Evolutionary conservation across 2,329 filamentous ascomycete genomes (phyloP).

Genomic region (Aspergillus tamarii): DNA sequence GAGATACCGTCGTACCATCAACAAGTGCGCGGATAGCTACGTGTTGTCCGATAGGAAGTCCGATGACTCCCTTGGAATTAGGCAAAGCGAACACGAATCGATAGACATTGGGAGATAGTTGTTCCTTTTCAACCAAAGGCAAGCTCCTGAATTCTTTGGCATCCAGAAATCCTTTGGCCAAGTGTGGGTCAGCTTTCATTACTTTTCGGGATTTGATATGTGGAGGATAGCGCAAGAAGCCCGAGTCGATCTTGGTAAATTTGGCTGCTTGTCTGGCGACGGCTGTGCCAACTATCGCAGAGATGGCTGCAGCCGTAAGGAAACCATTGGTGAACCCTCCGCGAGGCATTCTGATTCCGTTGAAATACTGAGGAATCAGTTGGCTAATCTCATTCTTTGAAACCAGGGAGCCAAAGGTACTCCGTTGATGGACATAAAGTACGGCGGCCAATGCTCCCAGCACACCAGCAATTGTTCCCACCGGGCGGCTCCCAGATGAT

Average conservation of each 20-base stretch:
- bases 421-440: constrained; percentile 32
- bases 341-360: constrained; percentile 9
- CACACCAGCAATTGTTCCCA: constrained; percentile 23
- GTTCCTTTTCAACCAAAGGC: constrained; percentile 41
- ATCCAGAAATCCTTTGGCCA: constrained; percentile 54
- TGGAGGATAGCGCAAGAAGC: constrained; percentile 34
- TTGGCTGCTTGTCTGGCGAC: constrained; percentile 19
- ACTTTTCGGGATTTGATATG: constrained; percentile 47
- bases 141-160: constrained; percentile 53
- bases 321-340: constrained; percentile 30
- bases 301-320: constrained; percentile 23
- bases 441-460: constrained; percentile 34
- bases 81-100: constrained; percentile 56
- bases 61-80: constrained; percentile 48
- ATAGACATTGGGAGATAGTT: constrained; percentile 38
- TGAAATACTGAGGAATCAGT: constrained; percentile 7
- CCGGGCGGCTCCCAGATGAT: constrained; percentile 31
- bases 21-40: constrained; percentile 56
- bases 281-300: constrained; percentile 14
- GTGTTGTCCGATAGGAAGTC: constrained; percentile 62
- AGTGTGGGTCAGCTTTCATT: constrained; percentile 44
- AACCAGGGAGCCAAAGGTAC: constrained; percentile 2
- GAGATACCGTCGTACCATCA: constrained; percentile 49
- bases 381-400: constrained; percentile 1
- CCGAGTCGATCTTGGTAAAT: constrained; percentile 30